Percentiles rank a stretch among this genome's conserved stretches.
Evolutionary conservation across 1,284 basidiomycete species (phyloP).

Genomic region (Fomitopsis palustris): DNA sequence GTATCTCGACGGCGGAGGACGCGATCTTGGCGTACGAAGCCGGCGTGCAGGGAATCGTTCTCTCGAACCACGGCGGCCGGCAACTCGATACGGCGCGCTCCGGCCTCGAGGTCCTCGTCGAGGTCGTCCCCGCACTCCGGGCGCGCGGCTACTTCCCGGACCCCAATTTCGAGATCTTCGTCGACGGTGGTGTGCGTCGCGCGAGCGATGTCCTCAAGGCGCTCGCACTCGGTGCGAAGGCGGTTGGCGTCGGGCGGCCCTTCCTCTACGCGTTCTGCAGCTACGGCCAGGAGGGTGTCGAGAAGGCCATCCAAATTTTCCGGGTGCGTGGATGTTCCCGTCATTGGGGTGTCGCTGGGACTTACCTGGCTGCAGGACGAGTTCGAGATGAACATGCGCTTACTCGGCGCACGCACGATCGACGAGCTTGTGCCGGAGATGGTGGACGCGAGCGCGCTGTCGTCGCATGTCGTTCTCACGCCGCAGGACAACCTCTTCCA

Average conservation of each 20-base stretch:
- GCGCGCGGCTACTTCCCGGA: conserved; percentile 58
- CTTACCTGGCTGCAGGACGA: conserved; percentile 59
- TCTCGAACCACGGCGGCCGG: conserved; percentile 89
- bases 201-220: conserved; percentile 94
- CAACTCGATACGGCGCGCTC: conserved; percentile 89
- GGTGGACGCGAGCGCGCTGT: conserved; percentile 79
- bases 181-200: conserved; percentile 90
- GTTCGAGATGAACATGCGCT: conserved; percentile 89
- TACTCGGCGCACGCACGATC: conserved; percentile 78
- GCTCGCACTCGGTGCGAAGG: conserved; percentile 85
- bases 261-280: conserved; percentile 87
- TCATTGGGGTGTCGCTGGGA: conserved; percentile 2
- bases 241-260: conserved; percentile 77
- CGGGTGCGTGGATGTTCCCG: conserved; percentile 43
- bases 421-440: conserved; percentile 78
- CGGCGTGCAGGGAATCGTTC: conserved; percentile 81
- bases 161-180: conserved; percentile 81
- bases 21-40: conserved; percentile 85
- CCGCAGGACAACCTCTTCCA: conserved; percentile 71
- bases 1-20: conserved; percentile 76
- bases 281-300: conserved; percentile 81
- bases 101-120: conserved; percentile 84
- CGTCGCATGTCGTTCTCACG: conserved; percentile 54
- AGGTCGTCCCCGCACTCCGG: conserved; percentile 73
- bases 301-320: conserved; percentile 72